These are phyloP conservation scores for Penicillium oxalicum DNA, from an alignment of 2,329 filamentous ascomycete genomes.

Conservation along the genomic window DNA sequence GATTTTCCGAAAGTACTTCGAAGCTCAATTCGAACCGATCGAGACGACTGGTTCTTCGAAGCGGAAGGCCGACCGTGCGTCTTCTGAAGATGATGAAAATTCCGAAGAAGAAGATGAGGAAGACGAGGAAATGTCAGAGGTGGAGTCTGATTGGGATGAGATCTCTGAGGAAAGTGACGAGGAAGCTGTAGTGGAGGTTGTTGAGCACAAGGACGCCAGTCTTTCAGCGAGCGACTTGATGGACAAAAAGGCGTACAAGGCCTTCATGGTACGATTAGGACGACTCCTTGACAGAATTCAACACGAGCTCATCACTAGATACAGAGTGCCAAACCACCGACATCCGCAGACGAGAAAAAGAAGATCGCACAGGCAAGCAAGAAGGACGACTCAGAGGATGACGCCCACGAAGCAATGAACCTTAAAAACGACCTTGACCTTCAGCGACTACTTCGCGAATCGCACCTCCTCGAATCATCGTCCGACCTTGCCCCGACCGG, in stretches of 20 bases:
- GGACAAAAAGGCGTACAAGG: conserved; percentile 65
- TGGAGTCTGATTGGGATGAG: conserved; percentile 57
- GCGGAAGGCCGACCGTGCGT: conserved; percentile 7
- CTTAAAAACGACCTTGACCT: conserved; percentile 89
- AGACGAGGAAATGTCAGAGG: conserved; percentile 22
- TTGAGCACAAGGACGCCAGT: conserved; percentile 53
- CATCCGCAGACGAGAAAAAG: conserved; percentile 19
- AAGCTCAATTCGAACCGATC: conserved; percentile 77
- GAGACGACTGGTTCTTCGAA: conserved; percentile 44
- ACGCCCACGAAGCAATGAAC: conserved; percentile 54
- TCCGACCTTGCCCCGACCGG: conserved; percentile 56
- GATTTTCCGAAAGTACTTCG: conserved; percentile 78
- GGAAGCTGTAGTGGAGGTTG: conserved; percentile 49
- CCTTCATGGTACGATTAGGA: conserved; percentile 61
- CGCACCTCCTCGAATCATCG: conserved; percentile 68
- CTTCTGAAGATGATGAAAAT: conserved; percentile 9
- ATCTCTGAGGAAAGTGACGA: conserved; percentile 50
- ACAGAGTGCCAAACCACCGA: conserved; percentile 45
- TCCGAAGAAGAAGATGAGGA: conserved; percentile 24
- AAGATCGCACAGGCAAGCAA: conserved; percentile 21
- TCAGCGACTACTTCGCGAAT: conserved; percentile 84
- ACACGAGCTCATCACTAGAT: conserved; percentile 8
- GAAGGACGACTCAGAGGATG: conserved; percentile 49
- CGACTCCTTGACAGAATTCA: no score
- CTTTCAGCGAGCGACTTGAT: conserved; percentile 42